Evolutionary conservation across 2,329 filamentous ascomycete genomes (phyloP).

Genomic region (Leptographium wingfieldii): DNA sequence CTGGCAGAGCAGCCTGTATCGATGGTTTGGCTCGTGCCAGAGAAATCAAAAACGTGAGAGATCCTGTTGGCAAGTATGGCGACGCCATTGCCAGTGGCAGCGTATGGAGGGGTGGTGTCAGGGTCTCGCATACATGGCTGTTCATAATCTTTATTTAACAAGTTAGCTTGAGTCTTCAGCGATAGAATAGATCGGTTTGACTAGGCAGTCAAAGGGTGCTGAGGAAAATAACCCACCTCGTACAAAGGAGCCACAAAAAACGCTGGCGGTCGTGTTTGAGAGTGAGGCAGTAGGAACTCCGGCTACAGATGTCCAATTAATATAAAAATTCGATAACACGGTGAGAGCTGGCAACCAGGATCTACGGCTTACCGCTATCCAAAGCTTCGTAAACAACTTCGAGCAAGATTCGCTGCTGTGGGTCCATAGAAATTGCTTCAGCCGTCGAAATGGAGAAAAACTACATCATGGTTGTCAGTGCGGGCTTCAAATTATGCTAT

Average conservation of each 20-base stretch:
- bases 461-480: conserved; percentile 15
- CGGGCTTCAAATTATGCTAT: background rate
- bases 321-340: background rate
- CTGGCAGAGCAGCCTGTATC: conserved; percentile 48
- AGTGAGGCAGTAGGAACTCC: conserved; percentile 31
- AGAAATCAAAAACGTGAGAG: conserved; percentile 41
- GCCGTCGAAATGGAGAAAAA: conserved; percentile 38
- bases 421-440: conserved; percentile 40
- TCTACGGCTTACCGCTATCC: conserved; percentile 29
- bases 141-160: conserved; percentile 31
- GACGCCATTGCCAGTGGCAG: conserved; percentile 39
- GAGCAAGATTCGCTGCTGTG: conserved; percentile 38
- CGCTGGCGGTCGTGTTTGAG: conserved; percentile 30
- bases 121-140: conserved; percentile 36
- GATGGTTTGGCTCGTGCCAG: conserved; percentile 42
- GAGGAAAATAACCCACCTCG: conserved; percentile 24
- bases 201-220: background rate
- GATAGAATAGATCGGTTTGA: background rate
- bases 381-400: conserved; percentile 38
- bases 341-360: background rate
- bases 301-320: conserved; percentile 18
- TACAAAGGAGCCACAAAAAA: conserved; percentile 39
- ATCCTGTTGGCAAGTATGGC: conserved; percentile 43
- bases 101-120: conserved; percentile 36
- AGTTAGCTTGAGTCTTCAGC: background rate